A percentile compares a stretch with the other conserved stretches of the same genome.
These are phyloP conservation scores for Aspergillus uvarum DNA, from an alignment of 2,329 filamentous ascomycete species.

Conservation along the genomic window DNA sequence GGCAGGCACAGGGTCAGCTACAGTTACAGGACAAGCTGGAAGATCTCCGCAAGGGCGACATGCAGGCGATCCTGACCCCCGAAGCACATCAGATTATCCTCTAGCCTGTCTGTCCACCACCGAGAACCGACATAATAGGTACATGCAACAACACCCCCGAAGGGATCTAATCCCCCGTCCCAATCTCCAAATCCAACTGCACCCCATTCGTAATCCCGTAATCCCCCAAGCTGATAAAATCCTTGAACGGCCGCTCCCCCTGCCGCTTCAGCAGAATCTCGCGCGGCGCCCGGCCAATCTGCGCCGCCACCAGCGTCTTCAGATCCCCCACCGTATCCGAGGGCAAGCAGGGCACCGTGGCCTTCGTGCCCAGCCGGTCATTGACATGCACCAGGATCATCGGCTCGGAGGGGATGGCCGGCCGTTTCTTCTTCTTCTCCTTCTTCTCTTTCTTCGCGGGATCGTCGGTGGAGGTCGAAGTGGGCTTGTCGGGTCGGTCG, in stretches of 20 bases:
- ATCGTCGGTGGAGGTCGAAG: constrained; percentile 21
- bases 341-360: constrained; percentile 83
- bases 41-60: neutral
- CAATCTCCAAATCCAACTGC: constrained; percentile 52
- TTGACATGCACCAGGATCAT: constrained; percentile 96
- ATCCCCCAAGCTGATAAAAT: constrained; percentile 80
- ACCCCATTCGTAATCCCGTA: constrained; percentile 95
- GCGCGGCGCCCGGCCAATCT: constrained; percentile 83
- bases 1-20: neutral
- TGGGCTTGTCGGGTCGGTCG: neutral
- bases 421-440: constrained; percentile 33
- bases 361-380: constrained; percentile 93
- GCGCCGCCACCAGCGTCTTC: constrained; percentile 65
- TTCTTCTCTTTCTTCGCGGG: constrained; percentile 41
- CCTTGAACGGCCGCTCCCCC: constrained; percentile 90
- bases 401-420: constrained; percentile 55
- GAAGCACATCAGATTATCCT: neutral
- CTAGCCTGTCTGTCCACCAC: neutral
- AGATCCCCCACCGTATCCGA: constrained; percentile 66
- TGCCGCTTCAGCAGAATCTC: constrained; percentile 92
- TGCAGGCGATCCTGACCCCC: neutral
- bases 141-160: neutral
- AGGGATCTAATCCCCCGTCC: constrained; percentile 44
- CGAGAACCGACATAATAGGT: neutral
- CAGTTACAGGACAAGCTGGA: neutral